phyloP scores from a whole-genome alignment of 352 stramenopile species.

The Phytophthora lateralis region DNA sequence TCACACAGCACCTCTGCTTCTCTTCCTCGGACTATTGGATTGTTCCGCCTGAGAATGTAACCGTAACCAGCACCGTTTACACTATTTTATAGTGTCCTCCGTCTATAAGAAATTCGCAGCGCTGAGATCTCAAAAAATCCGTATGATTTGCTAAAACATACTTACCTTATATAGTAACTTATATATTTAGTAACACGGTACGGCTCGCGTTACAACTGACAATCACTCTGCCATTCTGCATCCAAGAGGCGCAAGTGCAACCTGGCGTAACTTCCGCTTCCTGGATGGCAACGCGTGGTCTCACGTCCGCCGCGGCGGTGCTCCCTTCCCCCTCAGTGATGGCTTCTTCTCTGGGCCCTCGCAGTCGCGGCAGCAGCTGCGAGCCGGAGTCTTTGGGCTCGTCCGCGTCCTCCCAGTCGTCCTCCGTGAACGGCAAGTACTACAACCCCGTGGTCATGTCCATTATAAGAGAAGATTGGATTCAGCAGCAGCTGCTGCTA shows the following conservation, averaged over 20 bases:
- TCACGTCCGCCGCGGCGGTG: conserved; percentile 8
- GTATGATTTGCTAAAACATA: neutral
- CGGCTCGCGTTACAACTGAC: conserved; percentile 9
- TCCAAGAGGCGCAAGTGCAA: conserved; percentile 20
- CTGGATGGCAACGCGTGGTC: conserved; percentile 17
- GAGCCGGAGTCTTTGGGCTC: conserved; percentile 15
- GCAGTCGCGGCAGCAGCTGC: conserved; percentile 6
- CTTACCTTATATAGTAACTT: neutral
- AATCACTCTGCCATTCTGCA: neutral
- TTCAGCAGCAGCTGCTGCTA: conserved; percentile 74
- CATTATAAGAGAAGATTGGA: conserved; percentile 89
- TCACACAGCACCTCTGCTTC: too few relatives aligned
- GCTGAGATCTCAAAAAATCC: too few relatives aligned
- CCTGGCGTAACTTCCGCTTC: neutral
- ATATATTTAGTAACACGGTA: too few relatives aligned
- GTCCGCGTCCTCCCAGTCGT: conserved; percentile 6
- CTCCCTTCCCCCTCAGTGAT: conserved; percentile 15
- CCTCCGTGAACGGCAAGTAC: conserved; percentile 55
- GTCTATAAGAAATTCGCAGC: too few relatives aligned
- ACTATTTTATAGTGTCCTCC: neutral
- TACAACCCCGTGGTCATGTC: conserved; percentile 87
- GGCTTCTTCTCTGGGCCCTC: conserved; percentile 12
- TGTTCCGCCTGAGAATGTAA: conserved; percentile 25
- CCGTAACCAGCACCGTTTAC: neutral
- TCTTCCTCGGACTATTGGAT: conserved; percentile 4